A percentile compares a stretch with the other conserved stretches of the same genome.
phyloP scores from a whole-genome alignment of 805 yeast species.

The Candida oleophila region DNA sequence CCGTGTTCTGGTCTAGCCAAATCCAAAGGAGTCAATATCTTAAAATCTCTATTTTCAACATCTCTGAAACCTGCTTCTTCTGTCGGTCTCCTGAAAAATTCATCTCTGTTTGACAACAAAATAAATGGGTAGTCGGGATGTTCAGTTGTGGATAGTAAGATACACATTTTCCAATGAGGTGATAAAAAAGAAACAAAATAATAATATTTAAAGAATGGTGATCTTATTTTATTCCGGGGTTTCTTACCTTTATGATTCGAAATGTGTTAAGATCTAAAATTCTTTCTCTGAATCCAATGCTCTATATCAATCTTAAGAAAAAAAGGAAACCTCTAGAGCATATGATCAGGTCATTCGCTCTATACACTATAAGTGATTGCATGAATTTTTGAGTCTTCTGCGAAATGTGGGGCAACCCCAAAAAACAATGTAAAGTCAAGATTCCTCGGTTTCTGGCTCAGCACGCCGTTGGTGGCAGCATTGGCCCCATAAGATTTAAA shows the following conservation, averaged over 20 bases:
- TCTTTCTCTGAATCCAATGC: too few relatives aligned
- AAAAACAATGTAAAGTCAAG: too few relatives aligned
- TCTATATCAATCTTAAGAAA: too few relatives aligned
- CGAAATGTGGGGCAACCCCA: neutral
- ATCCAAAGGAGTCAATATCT: constrained; percentile 69
- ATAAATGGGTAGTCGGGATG: constrained; percentile 78
- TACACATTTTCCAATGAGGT: constrained; percentile 84
- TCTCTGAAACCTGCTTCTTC: constrained; percentile 44
- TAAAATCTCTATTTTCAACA: constrained; percentile 25
- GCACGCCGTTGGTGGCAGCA: too few relatives aligned
- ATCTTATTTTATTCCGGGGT: too few relatives aligned
- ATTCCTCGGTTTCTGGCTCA: too few relatives aligned
- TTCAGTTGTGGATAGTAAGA: constrained; percentile 61
- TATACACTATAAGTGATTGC: too few relatives aligned
- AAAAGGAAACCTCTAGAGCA: too few relatives aligned
- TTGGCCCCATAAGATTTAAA: neutral
- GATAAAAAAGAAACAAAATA: neutral
- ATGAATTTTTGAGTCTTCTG: too few relatives aligned
- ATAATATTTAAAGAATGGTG: neutral
- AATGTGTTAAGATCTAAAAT: too few relatives aligned
- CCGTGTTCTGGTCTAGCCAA: constrained; percentile 74
- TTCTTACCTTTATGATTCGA: too few relatives aligned
- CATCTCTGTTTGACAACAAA: constrained; percentile 84
- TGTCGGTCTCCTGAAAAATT: constrained; percentile 73
- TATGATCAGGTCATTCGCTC: too few relatives aligned